Base-by-base conservation (phyloP, 2,329 filamentous ascomycete genomes). In the Colletotrichum sp. region DNA sequence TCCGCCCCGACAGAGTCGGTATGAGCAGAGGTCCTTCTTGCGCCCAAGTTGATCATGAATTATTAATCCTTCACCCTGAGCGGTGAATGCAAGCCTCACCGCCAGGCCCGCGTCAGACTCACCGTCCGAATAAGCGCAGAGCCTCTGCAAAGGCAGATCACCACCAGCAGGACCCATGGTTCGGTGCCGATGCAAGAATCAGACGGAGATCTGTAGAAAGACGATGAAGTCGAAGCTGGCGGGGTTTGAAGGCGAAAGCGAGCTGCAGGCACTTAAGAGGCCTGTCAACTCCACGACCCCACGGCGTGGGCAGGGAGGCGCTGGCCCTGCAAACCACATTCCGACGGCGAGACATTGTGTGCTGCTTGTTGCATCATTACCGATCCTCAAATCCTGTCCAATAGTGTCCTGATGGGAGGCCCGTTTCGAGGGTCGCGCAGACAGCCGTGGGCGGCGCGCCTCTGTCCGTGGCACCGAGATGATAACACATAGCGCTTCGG, bases 181-280 rank as follows among this genome's bases (percentile, higher is more conserved):
- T n/a, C 59, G 28, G 59, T 32, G 12, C 26, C 10, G 24, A 72
- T 48, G 52, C 18, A 36, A 67, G 28, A 32, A 59, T 67, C 63
- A 32, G 26, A 67, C 63, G 28, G 28, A 21, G 21, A 52, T 61
- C 36, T 61, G 55, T 34, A 61, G 65, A 60, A n/a, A 30, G 36
- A n/a, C 16, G 65, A 34, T 24, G n/a, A 26, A 57, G 12, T 57
- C n/a, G 12, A 34, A 39, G 57, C 59, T 32, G 57, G 61, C 43
- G 36, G 36, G 28, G 43, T 52, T 52, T n/a, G 61, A 61, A 24
- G 26, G 55, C 61, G 52, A 75, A 66, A 75, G 72, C 68, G 61
- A 67, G 68, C 72, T 75, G 72, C 72, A 75, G 39, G 36, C 61
- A 72, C 68, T 75, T 75, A 66, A 36, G n/a, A 43, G 57, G 69